Evolutionary conservation across 257 asterid genomes (phyloP), one percentile per base, ranked within the genome.

Genomic region (Cynanchum wilfordii): DNA sequence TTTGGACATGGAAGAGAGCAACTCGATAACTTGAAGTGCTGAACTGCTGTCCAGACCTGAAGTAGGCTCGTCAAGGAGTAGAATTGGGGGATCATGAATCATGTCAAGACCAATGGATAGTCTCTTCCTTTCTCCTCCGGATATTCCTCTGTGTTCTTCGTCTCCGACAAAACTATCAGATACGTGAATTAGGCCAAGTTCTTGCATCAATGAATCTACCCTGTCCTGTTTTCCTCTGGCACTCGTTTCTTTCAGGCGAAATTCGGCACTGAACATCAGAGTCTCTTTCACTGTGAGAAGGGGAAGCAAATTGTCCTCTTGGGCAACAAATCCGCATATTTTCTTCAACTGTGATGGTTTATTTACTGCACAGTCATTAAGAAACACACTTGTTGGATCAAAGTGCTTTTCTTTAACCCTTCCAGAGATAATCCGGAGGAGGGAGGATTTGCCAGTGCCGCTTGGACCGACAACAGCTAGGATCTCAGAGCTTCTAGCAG

Each of bases 11-110:
- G 90, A 84, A 2, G 95, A 87, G 44, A 92, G 90, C 73, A 89
- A 70, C 76, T 87, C 90, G 25, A 89, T 82, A 9, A 92, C 96
- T 58, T 88, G 96, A 79, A 92, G 92, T n/a, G 97, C 96, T 17
- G 96, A 89, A 80, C 86, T 87, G 85, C 96, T 87, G 66, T 92
- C 97, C 2, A 92, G 85, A 38, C 97, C 97, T 6, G 97, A 92
- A 73, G 98, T 92, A 12, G 96, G 98, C 83, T 92, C 98, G 11
- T 90, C 96, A 15, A 92, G 85, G 24, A 92, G 81, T 65, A 92
- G 84, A 71, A 92, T 82, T 0, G 89, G 85, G 2, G 98, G 98
- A 55, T 88, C 96, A 20, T 92, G 90, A 63, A 92, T 92, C 85
- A 92, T 84, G 38, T 92, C 98, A 5, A 88, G 96, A 22, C 94